Evolutionary conservation across 164 flowering plant genomes (phyloP).

Genomic region (Pachysandra terminalis): DNA sequence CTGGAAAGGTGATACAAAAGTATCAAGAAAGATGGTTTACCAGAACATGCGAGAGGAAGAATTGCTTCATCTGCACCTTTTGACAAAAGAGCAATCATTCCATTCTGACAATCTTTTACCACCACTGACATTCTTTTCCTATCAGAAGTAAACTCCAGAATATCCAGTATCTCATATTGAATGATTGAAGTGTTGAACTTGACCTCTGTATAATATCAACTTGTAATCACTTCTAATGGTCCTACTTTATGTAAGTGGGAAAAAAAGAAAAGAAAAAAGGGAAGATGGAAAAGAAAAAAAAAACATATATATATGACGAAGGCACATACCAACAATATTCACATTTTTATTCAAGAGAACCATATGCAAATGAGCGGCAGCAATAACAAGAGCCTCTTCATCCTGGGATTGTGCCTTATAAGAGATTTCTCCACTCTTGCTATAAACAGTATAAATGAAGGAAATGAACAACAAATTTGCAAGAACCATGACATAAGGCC

Average conservation of each 20-base stretch:
- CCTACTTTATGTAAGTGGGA: neutral
- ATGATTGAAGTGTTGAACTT: slow-evolving; percentile 50
- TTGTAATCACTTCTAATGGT: slow-evolving; percentile 5
- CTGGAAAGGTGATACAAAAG: neutral
- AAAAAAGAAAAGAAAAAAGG: too few relatives aligned
- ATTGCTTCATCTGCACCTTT: slow-evolving; percentile 99
- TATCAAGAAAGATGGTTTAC: slow-evolving; percentile 29
- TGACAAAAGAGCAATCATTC: slow-evolving; percentile 72
- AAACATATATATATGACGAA: slow-evolving; percentile 2
- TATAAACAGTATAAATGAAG: slow-evolving; percentile 19
- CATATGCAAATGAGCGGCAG: slow-evolving; percentile 88
- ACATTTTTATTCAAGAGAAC: slow-evolving; percentile 56
- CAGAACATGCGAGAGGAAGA: slow-evolving; percentile 72
- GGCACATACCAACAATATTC: slow-evolving; percentile 63
- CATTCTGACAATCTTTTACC: slow-evolving; percentile 66
- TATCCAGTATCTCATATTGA: slow-evolving; percentile 80
- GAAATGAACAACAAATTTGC: neutral
- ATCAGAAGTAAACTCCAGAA: slow-evolving; percentile 95
- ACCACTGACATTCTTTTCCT: slow-evolving; percentile 97
- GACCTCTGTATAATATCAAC: slow-evolving; percentile 55
- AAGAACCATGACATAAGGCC: too few relatives aligned
- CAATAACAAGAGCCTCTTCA: slow-evolving; percentile 98
- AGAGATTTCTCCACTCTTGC: slow-evolving; percentile 67
- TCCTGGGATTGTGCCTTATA: slow-evolving; percentile 99
- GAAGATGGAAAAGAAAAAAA: neutral